Evolutionary conservation across 495 filamentous ascomycete species (phyloP).

Genomic region (Polyplosphaeria fusca): DNA sequence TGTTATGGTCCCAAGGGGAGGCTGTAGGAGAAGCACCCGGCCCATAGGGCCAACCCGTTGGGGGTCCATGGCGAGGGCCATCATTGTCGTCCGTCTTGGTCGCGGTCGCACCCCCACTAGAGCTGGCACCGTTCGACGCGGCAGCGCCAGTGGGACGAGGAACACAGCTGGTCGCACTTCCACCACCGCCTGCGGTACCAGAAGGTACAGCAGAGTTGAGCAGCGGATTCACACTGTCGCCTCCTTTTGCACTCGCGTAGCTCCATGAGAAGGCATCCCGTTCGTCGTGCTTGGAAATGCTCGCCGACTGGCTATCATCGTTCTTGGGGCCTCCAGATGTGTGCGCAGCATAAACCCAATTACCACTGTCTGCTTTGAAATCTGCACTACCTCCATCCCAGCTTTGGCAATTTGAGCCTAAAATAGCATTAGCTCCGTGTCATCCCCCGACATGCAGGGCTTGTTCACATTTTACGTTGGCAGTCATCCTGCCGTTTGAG

Average conservation of each 20-base stretch:
- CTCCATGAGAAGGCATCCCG: slow-evolving; percentile 54
- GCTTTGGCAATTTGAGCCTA: slow-evolving; percentile 55
- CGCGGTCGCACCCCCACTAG: not conserved
- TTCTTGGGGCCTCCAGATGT: slow-evolving; percentile 53
- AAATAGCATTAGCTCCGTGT: no score
- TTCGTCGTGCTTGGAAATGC: slow-evolving; percentile 59
- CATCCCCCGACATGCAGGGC: no score
- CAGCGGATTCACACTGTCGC: slow-evolving; percentile 59
- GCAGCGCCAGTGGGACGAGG: slow-evolving; percentile 22
- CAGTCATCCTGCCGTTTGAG: slow-evolving; percentile 40
- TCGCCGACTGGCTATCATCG: slow-evolving; percentile 47
- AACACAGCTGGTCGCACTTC: slow-evolving; percentile 24
- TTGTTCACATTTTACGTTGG: slow-evolving; percentile 45
- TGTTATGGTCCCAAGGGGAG: not conserved
- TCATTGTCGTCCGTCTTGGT: slow-evolving; percentile 12
- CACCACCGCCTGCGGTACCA: slow-evolving; percentile 1
- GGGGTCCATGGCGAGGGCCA: not conserved
- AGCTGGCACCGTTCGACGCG: not conserved
- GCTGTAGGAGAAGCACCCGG: slow-evolving; percentile 14
- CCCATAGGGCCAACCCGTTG: not conserved
- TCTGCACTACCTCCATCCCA: slow-evolving; percentile 55
- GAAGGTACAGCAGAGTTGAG: slow-evolving; percentile 38
- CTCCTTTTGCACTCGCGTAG: slow-evolving; percentile 53
- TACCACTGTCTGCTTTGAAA: slow-evolving; percentile 44
- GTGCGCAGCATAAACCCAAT: slow-evolving; percentile 68